Conservation (phyloP, 331 rosid species). For the Dryas integrifolia region DNA sequence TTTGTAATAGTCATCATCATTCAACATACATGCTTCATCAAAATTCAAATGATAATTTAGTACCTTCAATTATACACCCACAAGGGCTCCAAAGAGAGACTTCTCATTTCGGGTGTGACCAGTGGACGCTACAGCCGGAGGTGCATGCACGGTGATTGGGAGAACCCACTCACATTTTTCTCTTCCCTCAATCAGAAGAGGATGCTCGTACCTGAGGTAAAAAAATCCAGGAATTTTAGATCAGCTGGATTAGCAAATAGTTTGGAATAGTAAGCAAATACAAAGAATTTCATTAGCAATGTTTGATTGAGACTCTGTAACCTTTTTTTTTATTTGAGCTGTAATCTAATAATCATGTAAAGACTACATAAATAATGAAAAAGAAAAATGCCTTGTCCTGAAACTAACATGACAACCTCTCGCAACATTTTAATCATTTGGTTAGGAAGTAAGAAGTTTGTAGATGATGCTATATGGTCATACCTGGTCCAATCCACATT, state of each 20-base stretch:
- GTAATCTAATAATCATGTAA: neutral
- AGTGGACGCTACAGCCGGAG: constrained; percentile 50
- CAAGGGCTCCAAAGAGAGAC: constrained; percentile 62
- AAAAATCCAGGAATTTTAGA: constrained; percentile 5
- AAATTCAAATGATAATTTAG: neutral
- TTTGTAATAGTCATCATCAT: no score
- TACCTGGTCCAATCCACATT: constrained; percentile 84
- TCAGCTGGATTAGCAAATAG: neutral
- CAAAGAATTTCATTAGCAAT: neutral
- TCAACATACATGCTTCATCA: constrained; percentile 3
- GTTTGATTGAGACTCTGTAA: neutral
- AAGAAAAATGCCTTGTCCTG: neutral
- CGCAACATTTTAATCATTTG: neutral
- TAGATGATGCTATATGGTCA: constrained; percentile 8
- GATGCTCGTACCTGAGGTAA: constrained; percentile 80
- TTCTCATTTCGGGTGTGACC: constrained; percentile 59
- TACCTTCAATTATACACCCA: constrained; percentile 72
- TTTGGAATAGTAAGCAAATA: neutral
- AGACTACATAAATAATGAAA: neutral
- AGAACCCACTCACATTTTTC: constrained; percentile 92
- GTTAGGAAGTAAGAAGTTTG: neutral
- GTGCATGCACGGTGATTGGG: constrained; percentile 87
- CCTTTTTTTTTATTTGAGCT: neutral
- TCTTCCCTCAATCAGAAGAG: constrained; percentile 85
- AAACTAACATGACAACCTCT: neutral